A percentile compares a stretch with the other conserved stretches of the same genome.
phyloP scores from a whole-genome alignment of 2,329 filamentous ascomycete species.

The Paraphoma sp. region DNA sequence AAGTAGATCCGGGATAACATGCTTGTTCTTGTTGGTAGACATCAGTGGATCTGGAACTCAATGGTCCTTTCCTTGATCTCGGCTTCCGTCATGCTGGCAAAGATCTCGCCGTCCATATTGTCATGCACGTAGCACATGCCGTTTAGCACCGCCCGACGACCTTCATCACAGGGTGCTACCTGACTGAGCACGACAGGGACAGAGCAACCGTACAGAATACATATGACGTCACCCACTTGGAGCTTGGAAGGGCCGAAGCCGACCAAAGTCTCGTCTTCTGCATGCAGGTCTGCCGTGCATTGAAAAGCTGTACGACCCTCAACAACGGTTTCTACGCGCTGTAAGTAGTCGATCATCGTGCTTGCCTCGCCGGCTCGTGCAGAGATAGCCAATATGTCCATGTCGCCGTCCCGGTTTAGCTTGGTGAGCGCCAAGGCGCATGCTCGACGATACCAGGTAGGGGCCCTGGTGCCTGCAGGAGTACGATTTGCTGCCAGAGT shows the following conservation, averaged over 20 bases:
- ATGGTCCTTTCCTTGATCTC: not conserved
- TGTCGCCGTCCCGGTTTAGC: conserved; percentile 4
- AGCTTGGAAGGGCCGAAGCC: not conserved
- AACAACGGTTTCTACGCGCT: not conserved
- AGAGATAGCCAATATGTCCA: not conserved
- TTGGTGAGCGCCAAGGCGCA: conserved; percentile 8
- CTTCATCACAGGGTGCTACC: not conserved
- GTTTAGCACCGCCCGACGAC: not conserved
- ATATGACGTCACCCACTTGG: not conserved
- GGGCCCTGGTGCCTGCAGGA: conserved; percentile 6
- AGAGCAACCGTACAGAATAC: not conserved
- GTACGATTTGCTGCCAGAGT: conserved; percentile 3
- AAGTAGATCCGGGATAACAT: no score
- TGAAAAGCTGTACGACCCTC: not conserved
- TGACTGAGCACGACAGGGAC: not conserved
- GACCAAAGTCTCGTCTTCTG: not conserved
- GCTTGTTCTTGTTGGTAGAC: no score
- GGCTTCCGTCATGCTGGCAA: not conserved
- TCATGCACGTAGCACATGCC: not conserved
- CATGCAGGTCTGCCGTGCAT: no score
- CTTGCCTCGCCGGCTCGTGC: not conserved
- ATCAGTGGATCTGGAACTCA: not conserved
- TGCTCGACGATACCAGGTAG: conserved; percentile 17
- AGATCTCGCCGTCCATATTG: not conserved
- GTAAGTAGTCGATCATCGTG: not conserved